Evolutionary conservation across 441 rosid species (phyloP).

Genomic region (Brassica balearica): DNA sequence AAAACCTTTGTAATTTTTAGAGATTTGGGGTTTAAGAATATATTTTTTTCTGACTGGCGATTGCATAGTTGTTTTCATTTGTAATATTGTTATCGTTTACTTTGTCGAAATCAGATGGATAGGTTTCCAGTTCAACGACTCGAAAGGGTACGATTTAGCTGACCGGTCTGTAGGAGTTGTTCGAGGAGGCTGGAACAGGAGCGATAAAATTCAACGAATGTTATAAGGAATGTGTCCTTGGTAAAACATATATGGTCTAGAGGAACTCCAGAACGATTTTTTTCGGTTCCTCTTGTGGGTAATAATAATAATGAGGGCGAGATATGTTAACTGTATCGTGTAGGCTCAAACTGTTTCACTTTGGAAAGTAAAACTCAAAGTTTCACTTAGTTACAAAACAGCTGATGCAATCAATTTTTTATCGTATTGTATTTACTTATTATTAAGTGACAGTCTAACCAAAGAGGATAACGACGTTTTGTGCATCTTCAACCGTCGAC

Average conservation of each 20-base stretch:
- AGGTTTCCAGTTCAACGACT: not conserved
- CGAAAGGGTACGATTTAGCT: not conserved
- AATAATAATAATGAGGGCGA: not conserved
- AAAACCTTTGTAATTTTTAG: slow-evolving; percentile 40
- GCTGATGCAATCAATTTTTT: slow-evolving; percentile 27
- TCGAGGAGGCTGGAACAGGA: not conserved
- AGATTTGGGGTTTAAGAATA: slow-evolving; percentile 29
- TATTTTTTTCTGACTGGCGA: slow-evolving; percentile 22
- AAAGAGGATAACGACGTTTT: slow-evolving; percentile 24
- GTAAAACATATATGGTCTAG: slow-evolving; percentile 11
- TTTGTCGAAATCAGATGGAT: not conserved
- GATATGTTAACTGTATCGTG: slow-evolving; percentile 15
- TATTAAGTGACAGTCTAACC: slow-evolving; percentile 19
- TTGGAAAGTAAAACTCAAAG: not conserved
- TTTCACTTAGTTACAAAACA: slow-evolving; percentile 27
- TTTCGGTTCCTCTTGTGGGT: slow-evolving; percentile 8
- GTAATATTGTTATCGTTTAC: not conserved
- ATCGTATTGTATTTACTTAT: slow-evolving; percentile 6
- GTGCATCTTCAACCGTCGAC: slow-evolving; percentile 9
- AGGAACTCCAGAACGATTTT: not conserved
- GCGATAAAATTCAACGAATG: slow-evolving; percentile 31
- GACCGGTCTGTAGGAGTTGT: not conserved
- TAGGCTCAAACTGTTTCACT: not conserved
- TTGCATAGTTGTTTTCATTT: not conserved
- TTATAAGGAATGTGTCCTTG: slow-evolving; percentile 29